phyloP scores from a whole-genome alignment of 495 filamentous ascomycete genomes.

The Geopyxis carbonaria region DNA sequence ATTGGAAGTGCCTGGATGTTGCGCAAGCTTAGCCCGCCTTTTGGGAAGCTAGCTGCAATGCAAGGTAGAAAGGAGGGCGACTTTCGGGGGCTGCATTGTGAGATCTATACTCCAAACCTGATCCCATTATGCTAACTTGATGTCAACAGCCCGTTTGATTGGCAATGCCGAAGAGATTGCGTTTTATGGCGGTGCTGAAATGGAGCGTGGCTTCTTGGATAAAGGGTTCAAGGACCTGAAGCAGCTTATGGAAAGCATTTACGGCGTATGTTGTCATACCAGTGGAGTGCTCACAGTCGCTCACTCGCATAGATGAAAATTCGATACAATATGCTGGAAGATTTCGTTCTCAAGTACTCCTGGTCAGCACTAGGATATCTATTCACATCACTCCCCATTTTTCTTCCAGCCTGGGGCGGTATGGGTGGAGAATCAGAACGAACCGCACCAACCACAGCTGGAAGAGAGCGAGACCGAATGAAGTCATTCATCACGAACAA shows the following conservation, averaged over 20 bases:
- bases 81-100: slow-evolving; percentile 76
- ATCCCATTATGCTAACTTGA: slow-evolving; percentile 6
- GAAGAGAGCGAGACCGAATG: slow-evolving; percentile 71
- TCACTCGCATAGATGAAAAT: slow-evolving; percentile 49
- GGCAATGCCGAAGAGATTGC: slow-evolving; percentile 98
- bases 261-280: slow-evolving; percentile 34
- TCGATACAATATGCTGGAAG: slow-evolving; percentile 95
- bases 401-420: slow-evolving; percentile 89
- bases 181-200: slow-evolving; percentile 89
- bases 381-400: slow-evolving; percentile 78
- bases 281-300: slow-evolving; percentile 5
- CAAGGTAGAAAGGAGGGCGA: slow-evolving; percentile 88
- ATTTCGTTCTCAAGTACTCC: slow-evolving; percentile 93
- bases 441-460: slow-evolving; percentile 20
- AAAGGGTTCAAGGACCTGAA: slow-evolving; percentile 80
- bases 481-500: slow-evolving; percentile 99
- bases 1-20: slow-evolving; percentile 80
- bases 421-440: slow-evolving; percentile 53
- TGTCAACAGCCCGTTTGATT: slow-evolving; percentile 64
- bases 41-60: slow-evolving; percentile 88
- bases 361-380: slow-evolving; percentile 91
- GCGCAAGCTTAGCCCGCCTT: slow-evolving; percentile 74
- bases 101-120: too few species aligned
- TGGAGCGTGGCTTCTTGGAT: slow-evolving; percentile 77
- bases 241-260: slow-evolving; percentile 91